Evolutionary conservation across 78 protist species (phyloP), one percentile per base, ranked within the genome.

Genomic region (Chrysochromulina parva): DNA sequence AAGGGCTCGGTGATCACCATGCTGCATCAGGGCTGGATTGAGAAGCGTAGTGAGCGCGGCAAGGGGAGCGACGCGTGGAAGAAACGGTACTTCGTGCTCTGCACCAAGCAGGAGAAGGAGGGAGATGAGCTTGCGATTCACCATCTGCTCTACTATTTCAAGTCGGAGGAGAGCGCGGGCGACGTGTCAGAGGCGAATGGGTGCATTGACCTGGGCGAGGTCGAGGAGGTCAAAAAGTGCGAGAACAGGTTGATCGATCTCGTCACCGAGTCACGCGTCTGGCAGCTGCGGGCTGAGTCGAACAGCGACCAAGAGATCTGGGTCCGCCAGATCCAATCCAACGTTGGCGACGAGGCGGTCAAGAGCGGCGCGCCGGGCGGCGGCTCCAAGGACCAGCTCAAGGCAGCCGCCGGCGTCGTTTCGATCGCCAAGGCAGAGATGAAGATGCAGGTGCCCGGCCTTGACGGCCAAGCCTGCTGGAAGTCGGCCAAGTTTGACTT

Each of bases 221-320:
- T n/a, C 22, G 48, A 67, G 20, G 76, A 67, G 48, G 48, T 67
- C 24, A 9, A 13, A 7, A 3, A 3, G 47, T 11, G 28, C 50
- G 50, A 67, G 14, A 11, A 3, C 47, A 17, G 13, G 48, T 28
- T 26, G 76, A 3, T 67, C 22, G 14, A 3, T 13, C 14, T 67
- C 24, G 76, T 67, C 50, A 67, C 76, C 48, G 76, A 67, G 76
- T 10, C 76, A 1, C 76, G 76, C 76, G 28, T n/a, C 1, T 67
- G 76, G 76, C 76, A 67, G 76, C 76, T 67, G 13, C 76, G 76
- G 48, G 76, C 76, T 16, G 76, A 67, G 28, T n/a, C 76, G 28
- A 13, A 2, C 48, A n/a, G 16, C 16, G 2, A 28, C 10, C 76
- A 67, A 11, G 76, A 67, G 50, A 14, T 2, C 13, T 67, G 76